Conservation (phyloP, 345 rosid genomes). For the Raphanus sativus region DNA sequence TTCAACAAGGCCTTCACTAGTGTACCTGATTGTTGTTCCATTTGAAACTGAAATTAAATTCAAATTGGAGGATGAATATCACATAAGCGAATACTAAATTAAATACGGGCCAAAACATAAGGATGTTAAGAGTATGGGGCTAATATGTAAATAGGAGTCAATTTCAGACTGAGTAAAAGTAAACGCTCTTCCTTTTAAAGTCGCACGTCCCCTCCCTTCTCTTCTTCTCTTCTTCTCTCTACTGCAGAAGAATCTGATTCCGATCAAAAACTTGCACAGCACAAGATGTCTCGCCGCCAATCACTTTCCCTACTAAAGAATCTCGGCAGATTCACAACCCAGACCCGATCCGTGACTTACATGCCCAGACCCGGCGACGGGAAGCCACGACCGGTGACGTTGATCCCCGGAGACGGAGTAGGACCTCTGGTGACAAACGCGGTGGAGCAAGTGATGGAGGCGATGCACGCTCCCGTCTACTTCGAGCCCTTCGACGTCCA, state of each 20-base stretch:
- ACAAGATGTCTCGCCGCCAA: slow-evolving; percentile 64
- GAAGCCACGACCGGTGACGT: slow-evolving; percentile 71
- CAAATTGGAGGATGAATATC: neutral
- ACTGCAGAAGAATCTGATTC: slow-evolving; percentile 33
- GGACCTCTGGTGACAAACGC: slow-evolving; percentile 94
- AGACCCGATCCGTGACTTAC: slow-evolving; percentile 82
- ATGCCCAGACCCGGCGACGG: slow-evolving; percentile 99
- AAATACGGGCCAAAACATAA: neutral
- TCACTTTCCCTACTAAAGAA: slow-evolving; percentile 52
- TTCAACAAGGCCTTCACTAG: slow-evolving; percentile 61
- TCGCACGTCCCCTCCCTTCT: slow-evolving; percentile 12
- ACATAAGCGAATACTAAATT: neutral
- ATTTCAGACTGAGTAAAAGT: slow-evolving; percentile 12
- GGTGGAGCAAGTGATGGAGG: slow-evolving; percentile 88
- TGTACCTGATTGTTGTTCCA: slow-evolving; percentile 60
- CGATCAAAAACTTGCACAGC: slow-evolving; percentile 24
- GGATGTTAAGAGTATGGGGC: neutral
- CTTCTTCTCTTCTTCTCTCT: neutral
- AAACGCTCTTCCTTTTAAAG: slow-evolving; percentile 34
- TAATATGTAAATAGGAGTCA: slow-evolving; percentile 2
- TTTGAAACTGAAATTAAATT: slow-evolving; percentile 7
- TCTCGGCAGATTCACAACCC: slow-evolving; percentile 37
- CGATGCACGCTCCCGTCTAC: slow-evolving; percentile 94
- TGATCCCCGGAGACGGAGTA: slow-evolving; percentile 91
- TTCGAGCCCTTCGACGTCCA: slow-evolving; percentile 78